phyloP scores from a whole-genome alignment of 345 rosid species.

The Camelina sativa region DNA sequence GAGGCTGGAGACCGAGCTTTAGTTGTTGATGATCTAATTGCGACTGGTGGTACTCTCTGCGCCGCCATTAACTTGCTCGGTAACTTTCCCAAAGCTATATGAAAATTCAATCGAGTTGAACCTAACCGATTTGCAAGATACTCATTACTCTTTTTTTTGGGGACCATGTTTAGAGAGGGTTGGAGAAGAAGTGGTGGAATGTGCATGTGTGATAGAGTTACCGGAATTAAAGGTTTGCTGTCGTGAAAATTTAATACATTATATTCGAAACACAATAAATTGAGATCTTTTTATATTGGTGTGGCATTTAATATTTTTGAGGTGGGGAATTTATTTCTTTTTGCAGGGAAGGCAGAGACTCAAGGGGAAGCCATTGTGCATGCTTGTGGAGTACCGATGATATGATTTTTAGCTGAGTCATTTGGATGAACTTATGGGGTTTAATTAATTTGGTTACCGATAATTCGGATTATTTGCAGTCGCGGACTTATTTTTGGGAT shows the following conservation, averaged over 20 bases:
- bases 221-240: conserved; percentile 76
- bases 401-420: conserved; percentile 16
- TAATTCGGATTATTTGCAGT: conserved; percentile 32
- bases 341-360: conserved; percentile 69
- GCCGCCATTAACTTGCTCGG: conserved; percentile 95
- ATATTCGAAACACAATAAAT: conserved; percentile 37
- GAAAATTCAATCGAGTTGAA: not conserved
- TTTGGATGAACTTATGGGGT: conserved; percentile 22
- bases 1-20: conserved; percentile 74
- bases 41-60: conserved; percentile 95
- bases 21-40: conserved; percentile 90
- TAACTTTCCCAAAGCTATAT: conserved; percentile 30
- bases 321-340: conserved; percentile 29
- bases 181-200: conserved; percentile 93
- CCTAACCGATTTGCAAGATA: conserved; percentile 1
- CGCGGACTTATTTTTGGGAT: conserved; percentile 38
- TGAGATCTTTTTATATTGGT: conserved; percentile 37
- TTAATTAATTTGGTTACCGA: conserved; percentile 33
- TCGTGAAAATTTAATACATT: conserved; percentile 34
- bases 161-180: conserved; percentile 60
- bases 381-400: conserved; percentile 78
- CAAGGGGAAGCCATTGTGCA: conserved; percentile 69
- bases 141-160: conserved; percentile 8
- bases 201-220: conserved; percentile 84
- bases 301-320: conserved; percentile 36